Base-by-base conservation (phyloP, 139 green algal genomes). In the Monoraphidium neglectum region DNA sequence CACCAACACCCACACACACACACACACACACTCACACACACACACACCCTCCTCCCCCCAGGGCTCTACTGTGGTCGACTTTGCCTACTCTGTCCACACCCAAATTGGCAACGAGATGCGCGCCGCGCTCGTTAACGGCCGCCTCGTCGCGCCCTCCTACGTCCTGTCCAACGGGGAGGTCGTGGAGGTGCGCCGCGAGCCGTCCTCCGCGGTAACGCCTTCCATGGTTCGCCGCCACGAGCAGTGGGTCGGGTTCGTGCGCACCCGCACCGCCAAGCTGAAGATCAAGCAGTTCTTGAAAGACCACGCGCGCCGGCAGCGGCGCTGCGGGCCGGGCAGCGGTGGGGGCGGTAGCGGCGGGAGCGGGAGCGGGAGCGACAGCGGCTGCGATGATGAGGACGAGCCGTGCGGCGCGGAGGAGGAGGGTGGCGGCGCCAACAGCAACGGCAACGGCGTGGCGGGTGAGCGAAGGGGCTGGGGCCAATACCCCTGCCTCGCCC, bases 11-110 rank as follows among this genome's bases (percentile, higher is more conserved):
- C n/a, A n/a, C n/a, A n/a, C n/a, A n/a, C n/a, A n/a, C n/a, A n/a
- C n/a, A n/a, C n/a, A n/a, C 43, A 51, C 43, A 8, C 8, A 51
- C 43, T 12, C 43, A 12, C 43, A 12, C 43, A 8, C 43, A 21
- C 43, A 8, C 43, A 8, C 43, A 51, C 43, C 43, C 43, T 12
- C 12, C 12, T 51, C 43, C 43, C 43, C 56, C 65, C 81, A 88
- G 83, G 93, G 93, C 38, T 79, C 93, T 24, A 97, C 94, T 3
- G 89, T 95, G 21, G 82, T 97, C 23, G 94, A 98, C 86, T 98
- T 97, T 89, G 94, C 94, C 2, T 98, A 96, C 79, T 87, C 95
- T 77, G 87, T 96, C 5, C 90, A 97, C 78, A 92, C 87, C 4
- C 82, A 93, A 35, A 78, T 96, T 24, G 93, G 93, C 74, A 93